Conservation (phyloP, 345 rosid species). For the Litchi chinensis region DNA sequence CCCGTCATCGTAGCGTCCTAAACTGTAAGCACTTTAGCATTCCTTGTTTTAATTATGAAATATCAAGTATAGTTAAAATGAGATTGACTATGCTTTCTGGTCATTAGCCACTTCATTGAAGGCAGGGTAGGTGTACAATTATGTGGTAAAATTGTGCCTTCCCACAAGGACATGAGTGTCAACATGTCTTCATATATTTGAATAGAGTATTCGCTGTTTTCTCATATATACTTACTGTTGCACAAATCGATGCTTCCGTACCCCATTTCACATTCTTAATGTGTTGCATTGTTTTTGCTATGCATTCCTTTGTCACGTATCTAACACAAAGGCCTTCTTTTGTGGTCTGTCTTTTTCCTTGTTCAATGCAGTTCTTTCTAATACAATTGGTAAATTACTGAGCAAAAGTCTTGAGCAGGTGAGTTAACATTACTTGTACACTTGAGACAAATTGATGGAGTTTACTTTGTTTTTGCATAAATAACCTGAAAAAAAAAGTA, state of each 20-base stretch:
- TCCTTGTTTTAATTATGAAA: neutral
- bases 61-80: neutral
- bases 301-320: neutral
- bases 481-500: neutral
- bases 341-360: neutral
- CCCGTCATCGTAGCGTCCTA: conserved; percentile 47
- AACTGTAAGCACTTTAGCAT: conserved; percentile 34
- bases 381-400: conserved; percentile 32
- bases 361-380: conserved; percentile 37
- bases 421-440: neutral
- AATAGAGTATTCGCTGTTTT: too few species aligned
- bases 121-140: neutral
- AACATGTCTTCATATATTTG: neutral
- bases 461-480: neutral
- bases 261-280: too few species aligned
- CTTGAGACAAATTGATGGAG: neutral
- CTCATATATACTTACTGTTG: too few species aligned
- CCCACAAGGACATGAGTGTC: too few species aligned
- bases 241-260: neutral
- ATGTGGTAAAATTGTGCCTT: neutral
- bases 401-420: conserved; percentile 51
- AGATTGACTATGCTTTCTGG: too few species aligned
- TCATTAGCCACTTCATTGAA: neutral
- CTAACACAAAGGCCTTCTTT: conserved; percentile 1
- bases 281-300: neutral